Conservation (phyloP, 2,329 filamentous ascomycete species). For the Trichoderma oligosporum region DNA sequence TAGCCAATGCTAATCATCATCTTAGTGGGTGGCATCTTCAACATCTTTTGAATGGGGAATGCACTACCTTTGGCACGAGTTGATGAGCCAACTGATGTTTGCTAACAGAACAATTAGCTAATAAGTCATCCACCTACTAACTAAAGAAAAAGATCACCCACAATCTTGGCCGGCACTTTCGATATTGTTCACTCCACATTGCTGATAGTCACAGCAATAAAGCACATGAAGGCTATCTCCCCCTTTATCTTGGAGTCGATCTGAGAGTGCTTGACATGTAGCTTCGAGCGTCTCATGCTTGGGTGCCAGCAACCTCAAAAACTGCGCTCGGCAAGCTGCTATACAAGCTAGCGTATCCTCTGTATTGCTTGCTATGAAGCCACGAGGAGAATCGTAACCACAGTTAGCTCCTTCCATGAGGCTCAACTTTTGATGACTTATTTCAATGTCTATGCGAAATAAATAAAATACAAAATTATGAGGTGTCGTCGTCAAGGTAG, state of each 20-base stretch:
- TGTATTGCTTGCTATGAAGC: conserved; percentile 29
- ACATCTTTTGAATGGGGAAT: not conserved
- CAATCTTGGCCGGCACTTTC: conserved; percentile 41
- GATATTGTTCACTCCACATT: conserved; percentile 45
- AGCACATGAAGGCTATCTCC: conserved; percentile 40
- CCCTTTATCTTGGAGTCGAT: conserved; percentile 25
- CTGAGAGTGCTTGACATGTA: conserved; percentile 33
- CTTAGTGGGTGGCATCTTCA: not conserved
- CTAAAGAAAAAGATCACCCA: conserved; percentile 24
- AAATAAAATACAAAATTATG: too few relatives aligned
- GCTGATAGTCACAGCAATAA: conserved; percentile 50
- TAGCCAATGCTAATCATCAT: conserved; percentile 28
- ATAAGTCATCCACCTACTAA: not conserved
- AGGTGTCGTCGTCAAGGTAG: too few relatives aligned
- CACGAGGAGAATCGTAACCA: conserved; percentile 7
- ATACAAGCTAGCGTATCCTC: conserved; percentile 36
- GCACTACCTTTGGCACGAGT: conserved; percentile 47
- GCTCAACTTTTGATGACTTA: too few relatives aligned
- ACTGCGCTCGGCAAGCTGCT: conserved; percentile 32
- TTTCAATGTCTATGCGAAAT: not conserved
- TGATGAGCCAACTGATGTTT: conserved; percentile 50
- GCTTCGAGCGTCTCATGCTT: conserved; percentile 30
- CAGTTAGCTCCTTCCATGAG: not conserved
- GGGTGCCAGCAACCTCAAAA: conserved; percentile 30
- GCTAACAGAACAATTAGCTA: conserved; percentile 35